Evolutionary conservation across 148 eudicot species (phyloP).

Genomic region (Rheum nobile): DNA sequence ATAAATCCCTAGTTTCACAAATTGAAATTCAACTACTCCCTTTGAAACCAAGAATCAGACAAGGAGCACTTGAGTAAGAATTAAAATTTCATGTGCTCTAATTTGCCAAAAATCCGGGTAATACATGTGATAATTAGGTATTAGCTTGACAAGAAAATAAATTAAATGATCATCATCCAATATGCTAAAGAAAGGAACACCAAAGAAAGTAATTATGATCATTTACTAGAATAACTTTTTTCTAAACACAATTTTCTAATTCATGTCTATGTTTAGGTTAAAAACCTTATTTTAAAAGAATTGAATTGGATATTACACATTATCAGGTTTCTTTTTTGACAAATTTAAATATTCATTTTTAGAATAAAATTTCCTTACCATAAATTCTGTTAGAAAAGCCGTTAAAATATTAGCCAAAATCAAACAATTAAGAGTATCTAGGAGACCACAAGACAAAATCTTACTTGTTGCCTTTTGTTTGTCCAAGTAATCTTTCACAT

Average conservation of each 20-base stretch:
- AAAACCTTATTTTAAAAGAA: too few relatives aligned
- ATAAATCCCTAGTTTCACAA: background rate
- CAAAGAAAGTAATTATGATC: background rate
- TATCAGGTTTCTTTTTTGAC: too few relatives aligned
- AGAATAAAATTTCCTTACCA: too few relatives aligned
- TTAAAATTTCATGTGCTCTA: slow-evolving; percentile 15
- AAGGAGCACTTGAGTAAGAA: slow-evolving; percentile 12
- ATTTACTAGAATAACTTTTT: too few relatives aligned
- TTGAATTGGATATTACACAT: too few relatives aligned
- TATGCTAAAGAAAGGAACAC: background rate
- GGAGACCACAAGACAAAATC: slow-evolving; percentile 27
- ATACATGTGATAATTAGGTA: slow-evolving; percentile 31
- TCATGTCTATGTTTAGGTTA: too few relatives aligned
- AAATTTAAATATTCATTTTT: too few relatives aligned
- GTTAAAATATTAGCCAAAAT: slow-evolving; percentile 4
- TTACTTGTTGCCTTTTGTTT: slow-evolving; percentile 12
- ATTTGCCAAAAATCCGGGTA: slow-evolving; percentile 44
- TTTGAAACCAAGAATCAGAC: slow-evolving; percentile 47
- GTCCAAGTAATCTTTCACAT: slow-evolving; percentile 7
- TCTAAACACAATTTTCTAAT: too few relatives aligned
- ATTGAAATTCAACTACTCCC: slow-evolving; percentile 46
- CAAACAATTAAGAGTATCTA: slow-evolving; percentile 34
- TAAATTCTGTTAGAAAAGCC: too few relatives aligned
- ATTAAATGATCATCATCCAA: background rate
- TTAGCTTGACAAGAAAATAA: background rate